Evolutionary conservation across 257 asterid genomes (phyloP).

Genomic region (Solanum infundibuliforme): DNA sequence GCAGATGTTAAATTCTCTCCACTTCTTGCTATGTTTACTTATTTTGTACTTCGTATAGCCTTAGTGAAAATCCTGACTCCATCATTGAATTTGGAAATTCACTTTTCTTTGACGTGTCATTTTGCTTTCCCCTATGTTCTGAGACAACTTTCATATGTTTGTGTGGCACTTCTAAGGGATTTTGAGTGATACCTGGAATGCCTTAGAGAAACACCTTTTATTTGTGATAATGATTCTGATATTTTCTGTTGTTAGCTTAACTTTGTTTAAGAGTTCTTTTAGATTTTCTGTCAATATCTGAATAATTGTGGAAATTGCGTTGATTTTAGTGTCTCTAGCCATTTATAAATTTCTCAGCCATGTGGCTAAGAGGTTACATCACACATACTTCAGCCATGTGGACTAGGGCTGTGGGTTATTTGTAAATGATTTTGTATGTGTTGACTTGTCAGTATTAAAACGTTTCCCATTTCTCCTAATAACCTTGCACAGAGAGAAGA

Average conservation of each 20-base stretch:
- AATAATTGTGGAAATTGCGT: neutral
- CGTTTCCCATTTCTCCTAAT: slow-evolving; percentile 11
- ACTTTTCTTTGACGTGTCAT: neutral
- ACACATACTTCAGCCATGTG: neutral
- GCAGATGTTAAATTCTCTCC: neutral
- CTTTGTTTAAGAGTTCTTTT: neutral
- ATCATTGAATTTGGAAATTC: neutral
- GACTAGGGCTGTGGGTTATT: neutral
- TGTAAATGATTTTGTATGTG: neutral
- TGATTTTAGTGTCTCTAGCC: neutral
- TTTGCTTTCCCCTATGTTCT: neutral
- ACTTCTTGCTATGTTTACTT: neutral
- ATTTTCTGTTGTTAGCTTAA: neutral
- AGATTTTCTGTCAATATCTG: neutral
- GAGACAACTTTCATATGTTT: neutral
- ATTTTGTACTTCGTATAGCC: neutral
- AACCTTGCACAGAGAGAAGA: slow-evolving; percentile 22
- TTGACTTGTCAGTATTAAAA: neutral
- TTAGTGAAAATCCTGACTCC: neutral
- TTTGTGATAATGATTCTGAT: neutral
- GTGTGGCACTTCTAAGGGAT: neutral
- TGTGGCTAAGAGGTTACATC: neutral
- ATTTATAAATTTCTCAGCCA: neutral
- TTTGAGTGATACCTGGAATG: neutral
- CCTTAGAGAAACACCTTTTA: neutral